A percentile compares a stretch with the other conserved stretches of the same genome.
Evolutionary conservation across 116 monocot genomes (phyloP).

Genomic region (Posidonia oceanica): DNA sequence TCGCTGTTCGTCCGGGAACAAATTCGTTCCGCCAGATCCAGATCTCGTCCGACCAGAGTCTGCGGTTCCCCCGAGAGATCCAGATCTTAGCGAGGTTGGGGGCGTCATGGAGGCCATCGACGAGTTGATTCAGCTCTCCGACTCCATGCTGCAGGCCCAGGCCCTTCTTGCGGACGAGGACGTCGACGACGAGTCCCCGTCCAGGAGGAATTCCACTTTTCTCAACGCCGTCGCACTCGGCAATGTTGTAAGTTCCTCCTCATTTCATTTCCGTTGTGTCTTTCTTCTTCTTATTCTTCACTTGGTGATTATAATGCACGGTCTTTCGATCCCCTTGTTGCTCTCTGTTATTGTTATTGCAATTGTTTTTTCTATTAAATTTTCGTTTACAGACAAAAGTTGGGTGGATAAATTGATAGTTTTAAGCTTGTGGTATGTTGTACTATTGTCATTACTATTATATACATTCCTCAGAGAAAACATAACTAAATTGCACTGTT

Average conservation of each 20-base stretch:
- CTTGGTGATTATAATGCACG: background rate
- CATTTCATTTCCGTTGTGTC: background rate
- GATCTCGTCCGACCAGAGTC: background rate
- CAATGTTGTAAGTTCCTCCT: slow-evolving; percentile 59
- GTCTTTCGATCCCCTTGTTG: background rate
- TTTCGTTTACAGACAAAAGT: too few relatives aligned
- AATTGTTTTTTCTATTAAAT: too few relatives aligned
- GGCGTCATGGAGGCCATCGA: slow-evolving; percentile 85
- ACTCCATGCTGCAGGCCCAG: slow-evolving; percentile 76
- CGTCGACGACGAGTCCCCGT: slow-evolving; percentile 41
- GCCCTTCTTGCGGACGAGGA: slow-evolving; percentile 77
- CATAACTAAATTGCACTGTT: too few relatives aligned
- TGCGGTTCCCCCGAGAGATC: background rate
- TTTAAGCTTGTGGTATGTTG: too few relatives aligned
- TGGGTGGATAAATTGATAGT: too few relatives aligned
- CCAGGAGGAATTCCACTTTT: slow-evolving; percentile 52
- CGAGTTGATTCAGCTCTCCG: slow-evolving; percentile 71
- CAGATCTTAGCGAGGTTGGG: slow-evolving; percentile 8
- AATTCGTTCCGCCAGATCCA: background rate
- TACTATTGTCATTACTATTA: too few relatives aligned
- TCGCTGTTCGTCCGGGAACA: too few relatives aligned
- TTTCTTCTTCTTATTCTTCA: background rate
- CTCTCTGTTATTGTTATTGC: background rate
- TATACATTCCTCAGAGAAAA: too few relatives aligned
- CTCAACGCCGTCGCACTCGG: slow-evolving; percentile 84